A percentile compares a stretch with the other conserved stretches of the same genome.
These are phyloP conservation scores for Aspergillus indologenus DNA, from an alignment of 495 filamentous ascomycete species.

Conservation along the genomic window DNA sequence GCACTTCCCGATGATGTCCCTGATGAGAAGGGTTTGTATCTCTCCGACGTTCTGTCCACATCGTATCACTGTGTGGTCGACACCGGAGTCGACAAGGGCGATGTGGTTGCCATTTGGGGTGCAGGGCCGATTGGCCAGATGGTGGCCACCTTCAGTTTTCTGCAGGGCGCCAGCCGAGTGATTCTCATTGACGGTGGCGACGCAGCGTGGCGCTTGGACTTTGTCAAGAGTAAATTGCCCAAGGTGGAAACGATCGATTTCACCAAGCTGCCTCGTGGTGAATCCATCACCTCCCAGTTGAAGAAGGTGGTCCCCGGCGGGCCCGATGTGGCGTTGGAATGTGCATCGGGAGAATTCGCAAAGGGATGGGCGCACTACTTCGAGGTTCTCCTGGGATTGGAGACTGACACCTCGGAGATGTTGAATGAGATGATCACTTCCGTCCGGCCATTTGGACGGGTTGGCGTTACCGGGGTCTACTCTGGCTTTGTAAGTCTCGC, in stretches of 20 bases:
- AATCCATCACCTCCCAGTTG: constrained; percentile 64
- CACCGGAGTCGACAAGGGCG: constrained; percentile 73
- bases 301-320: constrained; percentile 70
- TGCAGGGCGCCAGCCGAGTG: constrained; percentile 69
- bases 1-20: constrained; percentile 76
- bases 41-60: constrained; percentile 77
- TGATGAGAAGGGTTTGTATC: constrained; percentile 81
- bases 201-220: constrained; percentile 62
- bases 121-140: constrained; percentile 79
- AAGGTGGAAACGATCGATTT: constrained; percentile 60
- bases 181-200: constrained; percentile 76
- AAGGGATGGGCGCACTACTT: constrained; percentile 81
- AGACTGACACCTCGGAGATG: constrained; percentile 85
- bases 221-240: constrained; percentile 60
- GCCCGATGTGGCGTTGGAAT: constrained; percentile 78
- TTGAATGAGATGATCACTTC: constrained; percentile 84
- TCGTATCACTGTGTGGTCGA: constrained; percentile 81
- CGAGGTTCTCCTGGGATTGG: constrained; percentile 67
- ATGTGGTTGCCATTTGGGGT: constrained; percentile 70
- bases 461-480: constrained; percentile 78
- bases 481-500: constrained; percentile 66
- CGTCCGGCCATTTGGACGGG: constrained; percentile 70
- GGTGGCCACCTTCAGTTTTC: constrained; percentile 66
- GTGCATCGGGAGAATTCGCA: constrained; percentile 79
- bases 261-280: constrained; percentile 46